A percentile compares a stretch with the other conserved stretches of the same genome.
phyloP scores from a whole-genome alignment of 2,329 filamentous ascomycete species.

The Talaromyces atroroseus region DNA sequence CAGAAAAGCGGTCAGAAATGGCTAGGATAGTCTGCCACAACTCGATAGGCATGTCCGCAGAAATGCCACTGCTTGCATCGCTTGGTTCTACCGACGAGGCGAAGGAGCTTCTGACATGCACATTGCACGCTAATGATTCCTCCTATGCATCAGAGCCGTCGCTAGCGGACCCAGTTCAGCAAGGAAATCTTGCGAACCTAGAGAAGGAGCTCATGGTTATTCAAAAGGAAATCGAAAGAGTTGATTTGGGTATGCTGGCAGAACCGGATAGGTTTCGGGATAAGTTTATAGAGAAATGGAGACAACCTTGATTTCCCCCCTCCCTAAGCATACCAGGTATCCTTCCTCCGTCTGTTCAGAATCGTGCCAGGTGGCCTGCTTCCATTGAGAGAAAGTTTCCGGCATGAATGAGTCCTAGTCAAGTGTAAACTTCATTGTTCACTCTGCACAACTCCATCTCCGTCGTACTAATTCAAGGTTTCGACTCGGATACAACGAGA shows the following conservation, averaged over 20 bases:
- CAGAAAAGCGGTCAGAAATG: slow-evolving; percentile 27
- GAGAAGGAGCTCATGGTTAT: slow-evolving; percentile 27
- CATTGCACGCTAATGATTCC: slow-evolving; percentile 25
- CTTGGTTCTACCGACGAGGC: slow-evolving; percentile 28
- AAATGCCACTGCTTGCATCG: slow-evolving; percentile 26
- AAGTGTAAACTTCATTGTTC: background rate
- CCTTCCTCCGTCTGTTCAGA: no score
- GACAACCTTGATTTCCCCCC: background rate
- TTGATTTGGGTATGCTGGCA: slow-evolving; percentile 30
- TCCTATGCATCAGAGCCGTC: slow-evolving; percentile 20
- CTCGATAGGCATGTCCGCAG: slow-evolving; percentile 23
- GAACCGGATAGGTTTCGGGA: background rate
- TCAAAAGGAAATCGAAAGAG: slow-evolving; percentile 28
- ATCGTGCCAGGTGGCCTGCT: no score
- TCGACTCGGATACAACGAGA: background rate
- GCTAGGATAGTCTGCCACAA: slow-evolving; percentile 22
- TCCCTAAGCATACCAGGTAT: no score
- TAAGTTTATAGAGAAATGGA: slow-evolving; percentile 7
- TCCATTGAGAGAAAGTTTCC: no score
- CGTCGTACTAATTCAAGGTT: background rate
- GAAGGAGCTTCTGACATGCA: slow-evolving; percentile 26
- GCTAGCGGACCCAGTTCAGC: slow-evolving; percentile 23
- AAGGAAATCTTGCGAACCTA: slow-evolving; percentile 23
- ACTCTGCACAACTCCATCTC: background rate
- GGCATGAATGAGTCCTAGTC: no score